phyloP scores from a whole-genome alignment of 2,329 filamentous ascomycete species.

The Colletotrichum sp. region DNA sequence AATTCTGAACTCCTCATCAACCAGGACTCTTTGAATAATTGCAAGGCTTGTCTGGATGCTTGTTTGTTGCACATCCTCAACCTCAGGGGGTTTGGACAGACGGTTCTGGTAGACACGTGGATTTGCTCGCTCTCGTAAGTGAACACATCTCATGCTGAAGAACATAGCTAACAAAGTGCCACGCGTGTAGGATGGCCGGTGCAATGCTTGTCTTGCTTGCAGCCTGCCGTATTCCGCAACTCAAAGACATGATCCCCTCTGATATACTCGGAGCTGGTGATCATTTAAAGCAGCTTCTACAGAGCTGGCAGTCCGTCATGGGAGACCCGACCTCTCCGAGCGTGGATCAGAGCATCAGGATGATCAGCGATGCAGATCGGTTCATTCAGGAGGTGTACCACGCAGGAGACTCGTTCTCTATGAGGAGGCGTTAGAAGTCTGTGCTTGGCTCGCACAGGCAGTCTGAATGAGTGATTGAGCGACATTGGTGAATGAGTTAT shows the following conservation, averaged over 20 bases:
- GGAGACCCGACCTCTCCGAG: conserved; percentile 47
- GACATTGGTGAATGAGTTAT: neutral
- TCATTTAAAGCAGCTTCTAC: conserved; percentile 44
- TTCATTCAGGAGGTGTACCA: conserved; percentile 43
- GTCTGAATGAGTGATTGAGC: neutral
- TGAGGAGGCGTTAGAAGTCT: neutral
- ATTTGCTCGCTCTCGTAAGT: conserved; percentile 58
- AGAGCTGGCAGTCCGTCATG: conserved; percentile 44
- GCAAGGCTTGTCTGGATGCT: conserved; percentile 50
- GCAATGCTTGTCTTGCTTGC: conserved; percentile 55
- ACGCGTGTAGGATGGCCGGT: conserved; percentile 45
- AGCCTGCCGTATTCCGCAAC: conserved; percentile 41
- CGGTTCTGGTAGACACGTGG: conserved; percentile 58
- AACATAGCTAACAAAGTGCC: neutral
- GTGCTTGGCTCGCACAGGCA: neutral
- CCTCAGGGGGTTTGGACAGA: conserved; percentile 51
- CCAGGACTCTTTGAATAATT: conserved; percentile 42
- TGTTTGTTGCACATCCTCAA: conserved; percentile 55
- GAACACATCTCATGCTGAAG: neutral
- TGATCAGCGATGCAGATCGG: conserved; percentile 48
- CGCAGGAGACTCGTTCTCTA: conserved; percentile 9
- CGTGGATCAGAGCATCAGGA: conserved; percentile 49
- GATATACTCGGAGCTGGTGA: conserved; percentile 43
- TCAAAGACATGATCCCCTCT: conserved; percentile 41
- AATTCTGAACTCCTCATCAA: conserved; percentile 27